These are phyloP conservation scores for Flaveria robusta DNA, from an alignment of 129 eudicot species.

Conservation along the genomic window DNA sequence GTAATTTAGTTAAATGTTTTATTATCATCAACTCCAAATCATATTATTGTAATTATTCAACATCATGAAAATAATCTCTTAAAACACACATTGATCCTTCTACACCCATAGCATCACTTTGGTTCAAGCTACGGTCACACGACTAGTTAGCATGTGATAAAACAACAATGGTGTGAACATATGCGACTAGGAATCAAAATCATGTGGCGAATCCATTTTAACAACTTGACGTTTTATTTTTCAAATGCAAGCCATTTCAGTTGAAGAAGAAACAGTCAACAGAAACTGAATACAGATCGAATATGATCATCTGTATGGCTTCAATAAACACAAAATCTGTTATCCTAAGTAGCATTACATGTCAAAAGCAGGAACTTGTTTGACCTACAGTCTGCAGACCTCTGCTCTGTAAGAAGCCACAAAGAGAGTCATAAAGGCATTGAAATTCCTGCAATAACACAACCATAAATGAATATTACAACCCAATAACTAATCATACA, in stretches of 20 bases:
- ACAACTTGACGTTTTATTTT: constrained; percentile 29
- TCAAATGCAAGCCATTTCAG: constrained; percentile 3
- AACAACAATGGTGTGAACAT: not conserved
- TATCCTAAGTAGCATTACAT: constrained; percentile 29
- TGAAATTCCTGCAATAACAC: constrained; percentile 50
- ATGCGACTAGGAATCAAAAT: not conserved
- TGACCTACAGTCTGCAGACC: constrained; percentile 4
- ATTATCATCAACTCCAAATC: too few relatives aligned
- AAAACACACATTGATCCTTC: not conserved
- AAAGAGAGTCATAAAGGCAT: constrained; percentile 51
- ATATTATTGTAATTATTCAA: too few relatives aligned
- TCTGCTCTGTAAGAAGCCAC: constrained; percentile 9
- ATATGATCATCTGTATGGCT: constrained; percentile 13
- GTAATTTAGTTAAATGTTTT: too few relatives aligned
- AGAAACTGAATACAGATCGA: constrained; percentile 13
- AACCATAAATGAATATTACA: constrained; percentile 12
- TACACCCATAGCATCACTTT: not conserved
- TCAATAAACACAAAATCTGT: constrained; percentile 12
- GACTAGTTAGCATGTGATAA: not conserved
- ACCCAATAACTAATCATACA: not conserved
- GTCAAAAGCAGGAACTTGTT: constrained; percentile 27
- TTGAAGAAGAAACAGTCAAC: not conserved
- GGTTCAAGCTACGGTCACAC: not conserved
- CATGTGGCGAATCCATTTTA: not conserved
- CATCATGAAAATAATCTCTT: not conserved